Evolutionary conservation across 2,329 filamentous ascomycete genomes (phyloP).

Genomic region (Fusarium sp.): DNA sequence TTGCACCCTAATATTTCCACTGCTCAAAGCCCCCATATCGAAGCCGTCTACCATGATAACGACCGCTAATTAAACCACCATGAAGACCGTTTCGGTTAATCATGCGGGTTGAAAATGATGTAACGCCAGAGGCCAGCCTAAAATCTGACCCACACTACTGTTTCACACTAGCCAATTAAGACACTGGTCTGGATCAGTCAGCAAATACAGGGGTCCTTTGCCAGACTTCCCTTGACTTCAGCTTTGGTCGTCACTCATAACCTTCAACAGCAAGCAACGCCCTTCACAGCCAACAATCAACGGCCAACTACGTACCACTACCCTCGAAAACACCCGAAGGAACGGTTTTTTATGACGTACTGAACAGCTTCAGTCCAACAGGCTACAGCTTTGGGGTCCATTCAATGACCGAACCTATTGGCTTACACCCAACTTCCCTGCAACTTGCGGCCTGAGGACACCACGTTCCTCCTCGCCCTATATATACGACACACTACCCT

Average conservation of each 20-base stretch:
- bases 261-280: neutral
- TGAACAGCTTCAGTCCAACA: rapidly evolving
- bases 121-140: constrained; percentile 1
- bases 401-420: neutral
- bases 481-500: constrained; percentile 26
- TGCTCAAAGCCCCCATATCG: too few species aligned
- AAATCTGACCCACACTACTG: neutral
- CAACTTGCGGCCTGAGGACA: constrained; percentile 41
- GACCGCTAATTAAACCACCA: too few species aligned
- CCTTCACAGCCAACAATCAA: too few species aligned
- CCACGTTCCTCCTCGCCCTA: constrained; percentile 15
- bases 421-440: constrained; percentile 16
- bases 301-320: rapidly evolving
- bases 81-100: too few species aligned
- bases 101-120: too few species aligned
- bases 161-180: neutral
- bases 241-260: neutral
- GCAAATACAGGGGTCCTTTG: neutral
- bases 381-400: neutral
- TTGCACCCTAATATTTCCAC: too few species aligned
- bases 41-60: too few species aligned
- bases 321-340: rapidly evolving
- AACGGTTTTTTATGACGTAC: rapidly evolving
- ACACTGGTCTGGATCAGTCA: neutral
- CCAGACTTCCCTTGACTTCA: neutral